phyloP scores from a whole-genome alignment of 352 stramenopile species.

The Blastocystis sp. region DNA sequence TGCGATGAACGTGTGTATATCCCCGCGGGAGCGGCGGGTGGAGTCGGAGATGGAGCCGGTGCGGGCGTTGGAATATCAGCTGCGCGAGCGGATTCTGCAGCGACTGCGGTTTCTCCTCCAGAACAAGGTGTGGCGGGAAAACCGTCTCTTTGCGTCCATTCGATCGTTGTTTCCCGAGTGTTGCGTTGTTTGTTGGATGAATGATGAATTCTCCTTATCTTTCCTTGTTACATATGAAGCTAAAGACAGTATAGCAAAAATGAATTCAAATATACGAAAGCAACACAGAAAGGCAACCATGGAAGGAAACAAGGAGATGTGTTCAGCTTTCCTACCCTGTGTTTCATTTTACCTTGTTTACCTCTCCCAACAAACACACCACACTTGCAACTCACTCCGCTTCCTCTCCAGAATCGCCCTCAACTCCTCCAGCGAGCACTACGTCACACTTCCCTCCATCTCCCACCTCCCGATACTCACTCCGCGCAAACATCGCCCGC shows the following conservation, averaged over 20 bases:
- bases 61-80: background rate
- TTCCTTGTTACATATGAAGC: no score
- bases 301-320: no score
- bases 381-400: background rate
- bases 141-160: background rate
- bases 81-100: background rate
- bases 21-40: background rate
- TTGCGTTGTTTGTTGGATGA: background rate
- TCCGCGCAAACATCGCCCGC: background rate
- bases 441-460: background rate
- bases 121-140: background rate
- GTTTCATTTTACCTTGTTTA: no score
- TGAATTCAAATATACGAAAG: no score
- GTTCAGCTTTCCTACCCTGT: no score
- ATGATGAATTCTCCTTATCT: no score
- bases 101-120: background rate
- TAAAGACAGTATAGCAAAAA: no score
- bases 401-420: background rate
- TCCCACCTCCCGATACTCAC: background rate
- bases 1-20: background rate
- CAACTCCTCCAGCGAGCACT: background rate
- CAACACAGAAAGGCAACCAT: no score
- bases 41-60: background rate
- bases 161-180: background rate
- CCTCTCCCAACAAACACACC: background rate